Evolutionary conservation across 805 yeast species (phyloP).

Genomic region (Candida oleophila): DNA sequence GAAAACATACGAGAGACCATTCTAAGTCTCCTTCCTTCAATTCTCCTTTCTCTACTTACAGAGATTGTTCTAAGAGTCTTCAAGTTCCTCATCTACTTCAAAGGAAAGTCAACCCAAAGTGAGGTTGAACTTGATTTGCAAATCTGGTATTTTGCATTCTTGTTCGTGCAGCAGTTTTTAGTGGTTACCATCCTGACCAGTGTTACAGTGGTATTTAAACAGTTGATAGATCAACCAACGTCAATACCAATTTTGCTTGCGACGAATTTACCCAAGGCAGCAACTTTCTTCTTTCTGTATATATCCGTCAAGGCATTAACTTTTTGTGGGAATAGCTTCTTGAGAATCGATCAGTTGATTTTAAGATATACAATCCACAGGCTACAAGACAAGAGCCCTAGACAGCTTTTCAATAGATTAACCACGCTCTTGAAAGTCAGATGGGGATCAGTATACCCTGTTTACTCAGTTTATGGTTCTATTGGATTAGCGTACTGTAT

Average conservation of each 20-base stretch:
- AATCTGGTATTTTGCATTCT: slow-evolving; percentile 72
- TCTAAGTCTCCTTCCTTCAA: slow-evolving; percentile 66
- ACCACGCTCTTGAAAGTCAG: slow-evolving; percentile 45
- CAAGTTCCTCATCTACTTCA: slow-evolving; percentile 50
- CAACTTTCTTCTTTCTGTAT: slow-evolving; percentile 82
- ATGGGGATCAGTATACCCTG: slow-evolving; percentile 82
- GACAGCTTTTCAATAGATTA: slow-evolving; percentile 48
- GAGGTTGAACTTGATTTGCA: slow-evolving; percentile 71
- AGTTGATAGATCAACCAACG: slow-evolving; percentile 65
- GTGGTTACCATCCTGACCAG: slow-evolving; percentile 87
- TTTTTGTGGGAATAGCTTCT: slow-evolving; percentile 67
- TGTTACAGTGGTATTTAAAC: slow-evolving; percentile 59
- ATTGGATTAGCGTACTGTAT: slow-evolving; percentile 78
- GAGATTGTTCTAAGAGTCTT: slow-evolving; percentile 61
- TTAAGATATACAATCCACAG: slow-evolving; percentile 33
- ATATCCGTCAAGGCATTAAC: slow-evolving; percentile 73
- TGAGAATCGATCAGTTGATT: slow-evolving; percentile 57
- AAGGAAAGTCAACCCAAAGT: slow-evolving; percentile 61
- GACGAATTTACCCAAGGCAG: slow-evolving; percentile 77
- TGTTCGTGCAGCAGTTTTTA: slow-evolving; percentile 78
- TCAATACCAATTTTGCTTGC: slow-evolving; percentile 74
- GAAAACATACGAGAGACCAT: slow-evolving; percentile 49
- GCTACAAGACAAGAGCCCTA: slow-evolving; percentile 56
- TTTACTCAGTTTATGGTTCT: slow-evolving; percentile 72
- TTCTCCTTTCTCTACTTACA: slow-evolving; percentile 61